Percentiles rank a stretch among this genome's conserved stretches.
Evolutionary conservation across 2,329 filamentous ascomycete species (phyloP).

Genomic region (Botrytis cinerea): DNA sequence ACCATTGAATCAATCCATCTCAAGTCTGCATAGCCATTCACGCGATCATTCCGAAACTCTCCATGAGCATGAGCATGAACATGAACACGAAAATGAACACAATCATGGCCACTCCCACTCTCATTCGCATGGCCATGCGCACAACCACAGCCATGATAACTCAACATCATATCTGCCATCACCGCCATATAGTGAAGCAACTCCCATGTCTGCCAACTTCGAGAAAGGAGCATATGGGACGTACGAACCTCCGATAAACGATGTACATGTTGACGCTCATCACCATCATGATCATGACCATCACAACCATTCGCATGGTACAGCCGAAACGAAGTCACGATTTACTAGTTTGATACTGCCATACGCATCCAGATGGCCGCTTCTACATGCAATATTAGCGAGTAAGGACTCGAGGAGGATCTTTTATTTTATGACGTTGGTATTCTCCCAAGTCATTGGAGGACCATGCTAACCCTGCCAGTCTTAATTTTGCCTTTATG

Average conservation of each 20-base stretch:
- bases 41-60: slow-evolving; percentile 37
- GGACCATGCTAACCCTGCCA: slow-evolving; percentile 44
- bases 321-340: slow-evolving; percentile 55
- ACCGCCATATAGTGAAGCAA: slow-evolving; percentile 33
- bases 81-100: slow-evolving; percentile 23
- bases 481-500: slow-evolving; percentile 95
- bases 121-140: slow-evolving; percentile 25
- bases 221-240: slow-evolving; percentile 27
- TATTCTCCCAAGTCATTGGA: neutral
- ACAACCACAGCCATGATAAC: slow-evolving; percentile 25
- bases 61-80: slow-evolving; percentile 27
- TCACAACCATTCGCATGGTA: slow-evolving; percentile 36
- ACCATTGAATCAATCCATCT: slow-evolving; percentile 35
- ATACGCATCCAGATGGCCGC: slow-evolving; percentile 68
- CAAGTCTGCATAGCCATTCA: slow-evolving; percentile 36
- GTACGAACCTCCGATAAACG: slow-evolving; percentile 34
- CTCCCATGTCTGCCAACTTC: slow-evolving; percentile 28
- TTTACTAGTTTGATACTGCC: slow-evolving; percentile 75
- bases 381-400: slow-evolving; percentile 81
- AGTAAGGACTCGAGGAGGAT: slow-evolving; percentile 94
- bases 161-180: slow-evolving; percentile 29
- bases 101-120: slow-evolving; percentile 23
- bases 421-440: slow-evolving; percentile 93
- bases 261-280: slow-evolving; percentile 29
- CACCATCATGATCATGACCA: slow-evolving; percentile 33